Percentiles rank a stretch among this genome's conserved stretches.
phyloP scores from a whole-genome alignment of 495 filamentous ascomycete genomes.

The Neurospora africana region DNA sequence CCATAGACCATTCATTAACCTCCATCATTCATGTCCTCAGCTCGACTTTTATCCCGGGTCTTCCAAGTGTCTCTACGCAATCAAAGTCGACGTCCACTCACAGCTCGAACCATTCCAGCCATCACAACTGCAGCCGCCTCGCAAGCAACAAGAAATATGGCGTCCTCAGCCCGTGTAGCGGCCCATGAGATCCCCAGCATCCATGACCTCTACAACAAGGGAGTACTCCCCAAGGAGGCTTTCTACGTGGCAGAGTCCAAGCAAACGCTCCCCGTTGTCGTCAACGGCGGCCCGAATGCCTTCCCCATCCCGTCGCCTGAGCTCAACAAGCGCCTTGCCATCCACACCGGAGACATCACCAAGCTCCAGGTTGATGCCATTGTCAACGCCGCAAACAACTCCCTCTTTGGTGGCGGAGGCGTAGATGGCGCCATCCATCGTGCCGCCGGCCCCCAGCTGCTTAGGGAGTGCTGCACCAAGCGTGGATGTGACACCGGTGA shows the following conservation, averaged over 20 bases:
- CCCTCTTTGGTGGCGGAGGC: constrained; percentile 73
- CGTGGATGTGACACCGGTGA: constrained; percentile 65
- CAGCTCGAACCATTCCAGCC: not conserved
- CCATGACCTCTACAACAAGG: constrained; percentile 45
- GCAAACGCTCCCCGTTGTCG: constrained; percentile 4
- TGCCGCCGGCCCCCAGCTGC: constrained; percentile 60
- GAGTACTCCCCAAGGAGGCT: constrained; percentile 19
- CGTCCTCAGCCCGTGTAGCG: not conserved
- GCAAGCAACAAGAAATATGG: not conserved
- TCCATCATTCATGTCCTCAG: not conserved
- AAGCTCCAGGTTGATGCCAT: constrained; percentile 69
- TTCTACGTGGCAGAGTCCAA: constrained; percentile 1
- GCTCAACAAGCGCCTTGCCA: constrained; percentile 62
- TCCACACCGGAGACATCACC: constrained; percentile 76
- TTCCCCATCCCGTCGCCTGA: constrained; percentile 30
- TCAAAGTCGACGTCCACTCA: not conserved
- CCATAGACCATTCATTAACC: not conserved
- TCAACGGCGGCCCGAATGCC: constrained; percentile 12
- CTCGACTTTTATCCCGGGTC: not conserved
- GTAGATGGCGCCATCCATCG: constrained; percentile 83
- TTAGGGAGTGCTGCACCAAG: constrained; percentile 58
- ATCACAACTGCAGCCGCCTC: not conserved
- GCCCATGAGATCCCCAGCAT: constrained; percentile 54
- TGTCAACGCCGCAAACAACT: constrained; percentile 84
- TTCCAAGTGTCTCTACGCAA: not conserved